Percentiles rank a stretch among this genome's conserved stretches.
These are phyloP conservation scores for Gliomastix tumulicola DNA, from an alignment of 2,329 filamentous ascomycete species.

Conservation along the genomic window DNA sequence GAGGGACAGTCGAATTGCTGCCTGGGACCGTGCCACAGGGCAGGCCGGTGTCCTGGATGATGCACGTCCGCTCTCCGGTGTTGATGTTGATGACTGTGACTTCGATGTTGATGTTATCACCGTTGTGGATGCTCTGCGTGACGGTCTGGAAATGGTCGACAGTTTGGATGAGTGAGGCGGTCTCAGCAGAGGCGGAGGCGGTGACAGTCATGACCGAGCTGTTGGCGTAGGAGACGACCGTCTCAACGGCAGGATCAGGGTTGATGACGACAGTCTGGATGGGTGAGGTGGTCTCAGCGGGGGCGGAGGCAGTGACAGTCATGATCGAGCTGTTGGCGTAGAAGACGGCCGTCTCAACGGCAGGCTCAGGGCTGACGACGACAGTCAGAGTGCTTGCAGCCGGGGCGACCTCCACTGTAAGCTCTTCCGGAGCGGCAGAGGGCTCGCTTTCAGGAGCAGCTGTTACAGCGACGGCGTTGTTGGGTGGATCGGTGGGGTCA, in stretches of 20 bases:
- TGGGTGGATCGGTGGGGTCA: too few relatives aligned
- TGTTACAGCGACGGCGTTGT: too few relatives aligned
- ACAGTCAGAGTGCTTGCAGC: too few relatives aligned
- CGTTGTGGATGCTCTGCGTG: constrained; percentile 12
- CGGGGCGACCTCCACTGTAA: too few relatives aligned
- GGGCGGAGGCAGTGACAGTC: constrained; percentile 2
- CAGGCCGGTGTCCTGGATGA: constrained; percentile 15
- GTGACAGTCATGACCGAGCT: constrained; percentile 5
- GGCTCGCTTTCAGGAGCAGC: too few relatives aligned
- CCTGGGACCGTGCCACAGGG: constrained; percentile 12
- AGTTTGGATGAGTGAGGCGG: constrained; percentile 2
- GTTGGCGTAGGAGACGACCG: not conserved
- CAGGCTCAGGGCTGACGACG: not conserved
- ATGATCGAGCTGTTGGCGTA: too few relatives aligned
- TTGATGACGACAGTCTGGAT: too few relatives aligned
- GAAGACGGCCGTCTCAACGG: too few relatives aligned
- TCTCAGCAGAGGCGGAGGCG: constrained; percentile 14
- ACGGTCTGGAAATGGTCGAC: constrained; percentile 12
- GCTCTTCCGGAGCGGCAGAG: too few relatives aligned
- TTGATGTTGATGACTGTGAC: constrained; percentile 20
- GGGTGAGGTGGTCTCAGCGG: constrained; percentile 1
- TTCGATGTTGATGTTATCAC: constrained; percentile 17
- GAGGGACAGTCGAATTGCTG: too few relatives aligned
- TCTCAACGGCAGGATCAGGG: not conserved
- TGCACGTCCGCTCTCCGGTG: constrained; percentile 19